A percentile compares a stretch with the other conserved stretches of the same genome.
These are phyloP conservation scores for Fusarium sp. DNA, from an alignment of 2,329 filamentous ascomycete genomes.

Conservation along the genomic window DNA sequence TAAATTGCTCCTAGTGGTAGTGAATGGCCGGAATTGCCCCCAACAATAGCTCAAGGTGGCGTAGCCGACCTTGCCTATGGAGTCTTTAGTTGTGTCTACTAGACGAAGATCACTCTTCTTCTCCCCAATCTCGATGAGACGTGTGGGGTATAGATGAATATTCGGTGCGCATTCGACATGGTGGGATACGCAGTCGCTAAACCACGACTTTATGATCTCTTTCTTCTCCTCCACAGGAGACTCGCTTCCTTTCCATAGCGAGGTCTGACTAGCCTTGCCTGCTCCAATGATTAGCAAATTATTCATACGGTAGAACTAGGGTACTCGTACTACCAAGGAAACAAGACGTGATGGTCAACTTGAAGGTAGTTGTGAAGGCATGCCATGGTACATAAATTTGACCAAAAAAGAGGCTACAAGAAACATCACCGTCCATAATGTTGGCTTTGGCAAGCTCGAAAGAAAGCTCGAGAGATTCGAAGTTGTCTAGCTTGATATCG, in stretches of 20 bases:
- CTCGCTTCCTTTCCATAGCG: not conserved
- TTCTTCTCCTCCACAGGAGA: not conserved
- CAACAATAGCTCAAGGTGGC: conserved; percentile 6
- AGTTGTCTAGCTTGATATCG: not conserved
- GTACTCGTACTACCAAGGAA: not conserved
- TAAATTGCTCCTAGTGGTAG: not conserved
- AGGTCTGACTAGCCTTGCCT: not conserved
- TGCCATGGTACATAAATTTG: not conserved
- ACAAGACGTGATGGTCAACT: conserved; percentile 1
- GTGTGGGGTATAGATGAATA: not conserved
- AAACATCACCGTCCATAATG: not conserved
- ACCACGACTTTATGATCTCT: not conserved
- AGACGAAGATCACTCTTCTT: not conserved
- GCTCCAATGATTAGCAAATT: not conserved
- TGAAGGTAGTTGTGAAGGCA: not conserved
- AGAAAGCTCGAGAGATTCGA: not conserved
- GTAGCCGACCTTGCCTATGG: not conserved
- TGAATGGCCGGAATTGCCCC: not conserved
- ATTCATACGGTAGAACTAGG: accelerated
- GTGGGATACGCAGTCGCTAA: not conserved
- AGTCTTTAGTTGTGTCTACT: not conserved
- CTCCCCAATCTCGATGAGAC: not conserved
- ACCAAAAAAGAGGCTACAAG: not conserved
- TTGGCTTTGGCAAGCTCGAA: not conserved
- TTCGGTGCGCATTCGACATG: not conserved